Evolutionary conservation across 805 yeast genomes (phyloP), one percentile per base, ranked within the genome.

Genomic region (Priceomyces medius): DNA sequence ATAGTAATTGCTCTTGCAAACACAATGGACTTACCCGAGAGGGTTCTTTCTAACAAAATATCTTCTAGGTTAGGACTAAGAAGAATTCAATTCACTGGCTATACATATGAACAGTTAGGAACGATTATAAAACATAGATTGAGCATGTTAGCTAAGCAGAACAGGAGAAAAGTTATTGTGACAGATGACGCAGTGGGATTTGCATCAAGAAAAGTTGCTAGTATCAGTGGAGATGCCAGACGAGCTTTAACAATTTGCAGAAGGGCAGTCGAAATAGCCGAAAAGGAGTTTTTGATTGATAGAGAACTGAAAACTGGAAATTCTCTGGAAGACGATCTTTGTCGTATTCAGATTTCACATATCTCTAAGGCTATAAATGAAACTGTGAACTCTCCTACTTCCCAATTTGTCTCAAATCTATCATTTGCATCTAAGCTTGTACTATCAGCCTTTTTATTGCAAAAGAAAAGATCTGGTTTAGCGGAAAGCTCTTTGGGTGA

Each of bases 151-250:
- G 64, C 65, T 5, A 59, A 55, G 29, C 52, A 20, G 53, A 58
- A 46, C 55, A 55, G 58, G 34, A 59, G 73, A 45, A 76, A 75
- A 37, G 70, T 80, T 39, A 58, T 67, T 3, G 70, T 80, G 12
- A 70, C 73, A 13, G 68, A 73, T 16, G 95, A 86, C 56, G 97
- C 99, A 0, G 79, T 90, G 48, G 91, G 85, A 44, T 89, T 85
- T 68, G 97, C 97, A 0, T 80, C 97, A 1, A 76, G 97, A 63
- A 90, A 89, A 60, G 95, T 93, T 33, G 96, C 98, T 4, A 81
- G 93, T 64, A 97, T 93, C 2, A 86, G 95, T 58, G 99, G 99
- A 44, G 99, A 93, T 69, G 99, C 97, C 1, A 74, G 99, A 54
- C 71, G 98, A 44, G 97, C 96, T 0, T 68, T 93, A 41, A 85